A percentile compares a stretch with the other conserved stretches of the same genome.
These are phyloP conservation scores for Pleurotus pulmonarius DNA, from an alignment of 768 basidiomycete genomes.

Conservation along the genomic window DNA sequence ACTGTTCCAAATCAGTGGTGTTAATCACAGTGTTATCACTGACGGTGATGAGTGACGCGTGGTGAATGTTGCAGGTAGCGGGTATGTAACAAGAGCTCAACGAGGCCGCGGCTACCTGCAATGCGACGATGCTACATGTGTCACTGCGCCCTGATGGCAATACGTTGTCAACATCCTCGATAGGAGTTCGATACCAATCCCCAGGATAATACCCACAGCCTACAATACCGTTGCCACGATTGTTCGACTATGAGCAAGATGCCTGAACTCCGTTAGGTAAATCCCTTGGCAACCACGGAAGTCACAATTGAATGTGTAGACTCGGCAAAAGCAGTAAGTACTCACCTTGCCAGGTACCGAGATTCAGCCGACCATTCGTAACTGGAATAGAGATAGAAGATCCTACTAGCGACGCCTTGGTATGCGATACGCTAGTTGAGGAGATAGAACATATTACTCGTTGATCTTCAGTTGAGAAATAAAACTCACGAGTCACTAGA, in stretches of 20 bases:
- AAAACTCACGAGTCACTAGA: constrained; percentile 5
- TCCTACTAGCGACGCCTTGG: constrained; percentile 84
- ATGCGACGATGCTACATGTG: no score
- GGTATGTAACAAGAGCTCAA: no score
- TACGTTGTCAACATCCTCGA: no score
- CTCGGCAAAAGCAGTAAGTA: background rate
- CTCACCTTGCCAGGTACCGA: constrained; percentile 92
- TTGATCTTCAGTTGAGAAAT: background rate
- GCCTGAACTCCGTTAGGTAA: constrained; percentile 84
- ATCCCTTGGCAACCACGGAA: constrained; percentile 46
- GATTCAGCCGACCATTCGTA: constrained; percentile 67
- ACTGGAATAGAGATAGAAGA: constrained; percentile 82
- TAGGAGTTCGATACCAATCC: background rate
- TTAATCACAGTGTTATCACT: no score
- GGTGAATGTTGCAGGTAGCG: no score
- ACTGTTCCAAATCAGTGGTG: no score
- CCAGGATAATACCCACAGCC: constrained; percentile 20
- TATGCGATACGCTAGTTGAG: constrained; percentile 75
- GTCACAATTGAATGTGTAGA: background rate
- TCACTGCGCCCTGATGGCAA: no score
- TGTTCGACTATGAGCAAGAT: constrained; percentile 56
- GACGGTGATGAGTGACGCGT: no score
- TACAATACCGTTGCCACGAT: constrained; percentile 84
- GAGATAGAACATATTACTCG: background rate
- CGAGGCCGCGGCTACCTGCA: no score